Percentiles rank a stretch among this genome's conserved stretches.
These are phyloP conservation scores for Lactarius pseudohatsudake DNA, from an alignment of 768 basidiomycete species.

Conservation along the genomic window DNA sequence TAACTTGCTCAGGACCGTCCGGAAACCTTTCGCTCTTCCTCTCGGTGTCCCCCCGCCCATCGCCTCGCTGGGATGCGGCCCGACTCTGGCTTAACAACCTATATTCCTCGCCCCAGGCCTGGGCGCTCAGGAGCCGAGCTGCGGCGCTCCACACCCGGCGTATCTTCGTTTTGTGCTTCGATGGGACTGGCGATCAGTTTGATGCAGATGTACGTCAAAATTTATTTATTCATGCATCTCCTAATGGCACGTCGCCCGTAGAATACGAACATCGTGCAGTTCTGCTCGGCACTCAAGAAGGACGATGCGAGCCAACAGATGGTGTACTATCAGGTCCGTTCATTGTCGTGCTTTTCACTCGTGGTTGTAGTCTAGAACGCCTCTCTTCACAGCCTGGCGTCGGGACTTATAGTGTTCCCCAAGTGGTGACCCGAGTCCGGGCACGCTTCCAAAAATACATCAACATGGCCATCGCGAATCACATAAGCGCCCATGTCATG, in stretches of 20 bases:
- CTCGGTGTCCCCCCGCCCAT: not conserved
- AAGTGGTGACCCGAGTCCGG: constrained; percentile 57
- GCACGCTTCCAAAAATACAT: constrained; percentile 54
- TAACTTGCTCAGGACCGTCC: not conserved
- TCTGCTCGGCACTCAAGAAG: constrained; percentile 71
- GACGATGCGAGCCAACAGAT: constrained; percentile 59
- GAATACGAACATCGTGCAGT: constrained; percentile 73
- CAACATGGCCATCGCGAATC: constrained; percentile 59
- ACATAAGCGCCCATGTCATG: constrained; percentile 71
- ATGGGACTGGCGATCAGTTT: constrained; percentile 64
- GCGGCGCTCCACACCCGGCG: constrained; percentile 29
- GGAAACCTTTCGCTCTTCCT: not conserved
- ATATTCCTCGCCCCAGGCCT: not conserved
- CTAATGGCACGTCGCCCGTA: constrained; percentile 30
- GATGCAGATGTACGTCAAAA: constrained; percentile 54
- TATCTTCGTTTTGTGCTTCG: constrained; percentile 73
- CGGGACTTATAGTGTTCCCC: constrained; percentile 65
- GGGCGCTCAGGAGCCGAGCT: not conserved
- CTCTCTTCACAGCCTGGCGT: constrained; percentile 55
- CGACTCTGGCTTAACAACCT: not conserved
- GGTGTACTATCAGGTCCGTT: constrained; percentile 69
- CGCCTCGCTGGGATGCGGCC: not conserved
- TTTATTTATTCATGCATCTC: not conserved
- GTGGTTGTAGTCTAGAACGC: not conserved
- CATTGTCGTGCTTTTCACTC: constrained; percentile 1